Evolutionary conservation across 164 flowering plant genomes (phyloP).

Genomic region (Piper longum): DNA sequence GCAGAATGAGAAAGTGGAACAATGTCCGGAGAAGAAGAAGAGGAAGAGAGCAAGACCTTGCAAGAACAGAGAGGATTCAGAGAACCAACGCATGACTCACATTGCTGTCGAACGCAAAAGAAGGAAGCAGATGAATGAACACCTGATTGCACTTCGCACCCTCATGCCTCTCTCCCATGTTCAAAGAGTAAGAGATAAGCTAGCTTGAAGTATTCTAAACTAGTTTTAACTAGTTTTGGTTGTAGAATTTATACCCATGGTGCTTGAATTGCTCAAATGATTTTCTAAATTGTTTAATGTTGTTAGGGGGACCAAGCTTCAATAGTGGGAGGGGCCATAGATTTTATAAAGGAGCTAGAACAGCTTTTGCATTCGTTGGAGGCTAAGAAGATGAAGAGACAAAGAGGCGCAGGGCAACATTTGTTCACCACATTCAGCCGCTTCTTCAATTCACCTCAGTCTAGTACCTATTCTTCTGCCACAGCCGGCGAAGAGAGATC

Average conservation of each 20-base stretch:
- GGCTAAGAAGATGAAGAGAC: constrained; percentile 25
- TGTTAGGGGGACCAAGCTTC: constrained; percentile 70
- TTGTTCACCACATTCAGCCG: constrained; percentile 10
- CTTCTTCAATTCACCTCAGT: constrained; percentile 17
- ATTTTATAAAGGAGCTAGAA: constrained; percentile 55
- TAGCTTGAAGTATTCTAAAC: neutral
- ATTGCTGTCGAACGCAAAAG: constrained; percentile 65
- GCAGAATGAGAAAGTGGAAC: neutral
- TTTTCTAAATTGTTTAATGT: neutral
- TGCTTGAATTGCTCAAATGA: neutral
- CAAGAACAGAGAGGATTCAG: constrained; percentile 52
- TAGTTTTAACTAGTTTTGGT: neutral
- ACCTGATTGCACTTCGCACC: constrained; percentile 41
- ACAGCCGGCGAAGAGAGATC: constrained; percentile 12
- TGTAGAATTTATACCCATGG: too few species aligned
- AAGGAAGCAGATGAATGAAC: constrained; percentile 63
- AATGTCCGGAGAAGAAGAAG: constrained; percentile 25
- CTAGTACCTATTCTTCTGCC: constrained; percentile 11
- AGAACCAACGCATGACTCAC: constrained; percentile 54
- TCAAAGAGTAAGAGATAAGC: constrained; percentile 29
- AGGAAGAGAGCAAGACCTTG: constrained; percentile 29
- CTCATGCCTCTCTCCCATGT: constrained; percentile 52
- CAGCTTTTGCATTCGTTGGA: constrained; percentile 46
- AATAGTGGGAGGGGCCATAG: constrained; percentile 59
- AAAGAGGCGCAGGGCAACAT: constrained; percentile 3